These are phyloP conservation scores for Starmerella riodocensis DNA, from an alignment of 805 yeast genomes.

Conservation along the genomic window DNA sequence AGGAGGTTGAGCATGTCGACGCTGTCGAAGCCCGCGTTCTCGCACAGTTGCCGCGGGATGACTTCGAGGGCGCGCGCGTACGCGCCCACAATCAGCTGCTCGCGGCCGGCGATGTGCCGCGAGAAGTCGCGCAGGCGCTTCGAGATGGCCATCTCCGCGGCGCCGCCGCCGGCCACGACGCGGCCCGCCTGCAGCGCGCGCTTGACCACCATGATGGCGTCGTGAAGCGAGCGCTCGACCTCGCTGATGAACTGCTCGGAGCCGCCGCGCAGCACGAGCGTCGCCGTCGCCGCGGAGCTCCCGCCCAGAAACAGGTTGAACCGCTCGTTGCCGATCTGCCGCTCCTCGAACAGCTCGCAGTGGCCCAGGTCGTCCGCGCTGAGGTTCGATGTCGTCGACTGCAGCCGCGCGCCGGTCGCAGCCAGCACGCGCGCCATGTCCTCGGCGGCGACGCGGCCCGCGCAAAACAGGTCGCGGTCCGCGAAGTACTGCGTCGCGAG, in stretches of 20 bases:
- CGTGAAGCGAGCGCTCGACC: constrained; percentile 93
- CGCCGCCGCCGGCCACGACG: constrained; percentile 98
- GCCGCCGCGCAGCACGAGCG: constrained; percentile 88
- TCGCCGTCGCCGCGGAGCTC: constrained; percentile 84
- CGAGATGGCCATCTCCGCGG: constrained; percentile 94
- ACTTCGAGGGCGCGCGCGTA: constrained; percentile 91
- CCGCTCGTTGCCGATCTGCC: constrained; percentile 91
- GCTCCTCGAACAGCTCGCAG: constrained; percentile 77
- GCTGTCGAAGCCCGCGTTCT: constrained; percentile 97
- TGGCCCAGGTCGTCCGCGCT: constrained; percentile 63
- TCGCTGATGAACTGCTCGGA: constrained; percentile 97
- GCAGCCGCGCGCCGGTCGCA: constrained; percentile 89
- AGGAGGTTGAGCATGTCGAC: constrained; percentile 84
- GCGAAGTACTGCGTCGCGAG: constrained; percentile 98
- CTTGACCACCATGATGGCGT: constrained; percentile 96
- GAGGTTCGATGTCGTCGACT: constrained; percentile 53
- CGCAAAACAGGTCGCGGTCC: constrained; percentile 90
- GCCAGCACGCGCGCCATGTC: constrained; percentile 85
- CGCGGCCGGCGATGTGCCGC: constrained; percentile 84
- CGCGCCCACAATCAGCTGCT: constrained; percentile 81
- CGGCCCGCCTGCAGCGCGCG: constrained; percentile 77
- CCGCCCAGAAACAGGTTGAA: constrained; percentile 88
- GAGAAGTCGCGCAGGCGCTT: constrained; percentile 77
- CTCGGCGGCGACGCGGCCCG: constrained; percentile 81
- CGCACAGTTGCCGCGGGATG: constrained; percentile 94